A percentile compares a stretch with the other conserved stretches of the same genome.
These are phyloP conservation scores for Colletotrichum coccodes DNA, from an alignment of 2,329 filamentous ascomycete genomes.

Conservation along the genomic window DNA sequence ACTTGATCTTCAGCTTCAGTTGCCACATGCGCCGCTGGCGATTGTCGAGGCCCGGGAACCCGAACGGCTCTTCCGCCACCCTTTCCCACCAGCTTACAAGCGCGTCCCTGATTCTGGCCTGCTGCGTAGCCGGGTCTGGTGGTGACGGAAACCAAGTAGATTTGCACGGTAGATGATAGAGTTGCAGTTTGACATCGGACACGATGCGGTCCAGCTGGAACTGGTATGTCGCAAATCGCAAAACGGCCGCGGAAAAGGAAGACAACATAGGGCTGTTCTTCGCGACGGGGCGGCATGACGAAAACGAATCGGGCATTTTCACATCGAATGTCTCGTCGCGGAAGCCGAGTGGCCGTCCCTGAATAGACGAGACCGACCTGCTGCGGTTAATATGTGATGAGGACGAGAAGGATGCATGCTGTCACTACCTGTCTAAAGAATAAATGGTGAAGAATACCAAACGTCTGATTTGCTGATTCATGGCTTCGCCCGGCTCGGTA, in stretches of 20 bases:
- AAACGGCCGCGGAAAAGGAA: slow-evolving; percentile 21
- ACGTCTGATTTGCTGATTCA: slow-evolving; percentile 33
- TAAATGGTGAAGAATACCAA: slow-evolving; percentile 48
- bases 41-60: slow-evolving; percentile 14
- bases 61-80: slow-evolving; percentile 11
- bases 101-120: slow-evolving; percentile 30
- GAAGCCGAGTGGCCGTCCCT: slow-evolving; percentile 49
- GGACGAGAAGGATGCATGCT: background rate
- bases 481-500: slow-evolving; percentile 4
- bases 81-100: slow-evolving; percentile 29
- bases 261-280: background rate
- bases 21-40: slow-evolving; percentile 34
- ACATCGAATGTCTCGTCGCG: slow-evolving; percentile 50
- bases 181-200: slow-evolving; percentile 37
- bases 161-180: slow-evolving; percentile 37
- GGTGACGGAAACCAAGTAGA: slow-evolving; percentile 33
- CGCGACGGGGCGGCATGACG: background rate
- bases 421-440: slow-evolving; percentile 44
- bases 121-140: slow-evolving; percentile 11
- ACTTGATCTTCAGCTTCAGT: slow-evolving; percentile 44
- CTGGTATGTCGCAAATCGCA: slow-evolving; percentile 38
- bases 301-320: slow-evolving; percentile 29
- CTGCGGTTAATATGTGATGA: background rate
- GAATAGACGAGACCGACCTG: slow-evolving; percentile 48
- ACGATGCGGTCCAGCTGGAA: slow-evolving; percentile 40